Percentiles rank a stretch among this genome's conserved stretches.
Conservation (phyloP, 768 basidiomycete species). For the Leccinum fibrillosum region DNA sequence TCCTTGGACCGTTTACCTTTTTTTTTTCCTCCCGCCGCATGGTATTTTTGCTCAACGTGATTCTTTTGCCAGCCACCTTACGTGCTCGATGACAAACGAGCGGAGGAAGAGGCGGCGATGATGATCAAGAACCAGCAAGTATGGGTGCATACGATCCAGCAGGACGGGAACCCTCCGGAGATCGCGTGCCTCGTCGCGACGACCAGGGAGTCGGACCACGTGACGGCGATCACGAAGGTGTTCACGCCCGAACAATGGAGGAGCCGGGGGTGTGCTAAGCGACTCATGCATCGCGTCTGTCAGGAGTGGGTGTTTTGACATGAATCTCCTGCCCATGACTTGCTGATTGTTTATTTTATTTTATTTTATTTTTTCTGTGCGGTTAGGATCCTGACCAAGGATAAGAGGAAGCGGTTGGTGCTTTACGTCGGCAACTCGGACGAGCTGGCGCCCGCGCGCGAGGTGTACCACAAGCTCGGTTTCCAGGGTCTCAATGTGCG, state of each 20-base stretch:
- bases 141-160: constrained; percentile 56
- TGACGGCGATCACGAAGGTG: constrained; percentile 72
- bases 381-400: constrained; percentile 15
- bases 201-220: constrained; percentile 53
- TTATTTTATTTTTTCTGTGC: not conserved
- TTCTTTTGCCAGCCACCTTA: constrained; percentile 51
- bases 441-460: constrained; percentile 16
- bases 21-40: not conserved
- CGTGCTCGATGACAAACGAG: constrained; percentile 38
- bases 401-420: constrained; percentile 36
- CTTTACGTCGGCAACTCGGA: constrained; percentile 56
- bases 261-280: constrained; percentile 53
- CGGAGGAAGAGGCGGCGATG: constrained; percentile 47
- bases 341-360: not conserved
- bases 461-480: constrained; percentile 18
- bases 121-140: constrained; percentile 46
- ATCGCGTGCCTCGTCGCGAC: constrained; percentile 71
- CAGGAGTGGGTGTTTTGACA: constrained; percentile 39
- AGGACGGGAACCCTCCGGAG: constrained; percentile 22
- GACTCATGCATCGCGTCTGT: constrained; percentile 58
- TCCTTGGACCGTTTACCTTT: not conserved
- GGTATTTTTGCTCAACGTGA: not conserved
- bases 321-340: not conserved
- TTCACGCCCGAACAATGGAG: constrained; percentile 56
- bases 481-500: constrained; percentile 17